Base-by-base conservation (phyloP, 768 basidiomycete genomes). In the Panus rudis region DNA sequence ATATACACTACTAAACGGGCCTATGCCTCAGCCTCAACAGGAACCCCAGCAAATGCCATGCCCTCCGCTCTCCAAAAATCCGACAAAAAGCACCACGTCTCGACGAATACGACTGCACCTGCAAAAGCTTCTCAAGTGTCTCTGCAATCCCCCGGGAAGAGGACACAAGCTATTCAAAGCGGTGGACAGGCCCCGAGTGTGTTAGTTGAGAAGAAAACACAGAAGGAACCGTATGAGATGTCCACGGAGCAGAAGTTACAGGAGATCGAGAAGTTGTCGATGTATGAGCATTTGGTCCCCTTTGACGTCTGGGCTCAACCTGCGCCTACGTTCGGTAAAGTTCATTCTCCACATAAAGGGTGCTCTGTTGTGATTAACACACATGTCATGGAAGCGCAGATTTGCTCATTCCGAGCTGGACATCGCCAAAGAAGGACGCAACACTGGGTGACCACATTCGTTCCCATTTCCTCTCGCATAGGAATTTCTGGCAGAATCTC, bases 401-500 rank as follows among this genome's bases (percentile, higher is more conserved):
- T 30, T 4, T 60, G 4, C 44, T 48, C 16, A 47, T 60, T 1
- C 58, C 58, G 8, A 37, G 41, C 1, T 52, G 43, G 41, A 33
- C 17, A 2, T 54, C 53, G 6, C 21, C 16, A 8, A 47, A 49
- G 32, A 37, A 49, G 27, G 39, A 43, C 25, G 52, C 58, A 1
- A 46, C 51, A 2, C 3, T 55, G 1, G 6, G 20, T 6, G 58
- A 57, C 37, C 58, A 60, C 28, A 11, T 52, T 0, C 23, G 34
- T 3, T 39, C 50, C 1, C 21, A 48, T 8, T 16, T 28, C 10
- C 20, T 43, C 22, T 49, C 47, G 2, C 26, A 45, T 4, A 32
- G 41, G 20, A 57, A 60, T 39, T 53, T 52, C 49, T 10, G 54
- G 3, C 24, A 63, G 41, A 71, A 71, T 39, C 51, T 52, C 17